Conservation (phyloP, 225 moss, liverwort and hornwort species). For the Pseudoscleropodium purum region DNA sequence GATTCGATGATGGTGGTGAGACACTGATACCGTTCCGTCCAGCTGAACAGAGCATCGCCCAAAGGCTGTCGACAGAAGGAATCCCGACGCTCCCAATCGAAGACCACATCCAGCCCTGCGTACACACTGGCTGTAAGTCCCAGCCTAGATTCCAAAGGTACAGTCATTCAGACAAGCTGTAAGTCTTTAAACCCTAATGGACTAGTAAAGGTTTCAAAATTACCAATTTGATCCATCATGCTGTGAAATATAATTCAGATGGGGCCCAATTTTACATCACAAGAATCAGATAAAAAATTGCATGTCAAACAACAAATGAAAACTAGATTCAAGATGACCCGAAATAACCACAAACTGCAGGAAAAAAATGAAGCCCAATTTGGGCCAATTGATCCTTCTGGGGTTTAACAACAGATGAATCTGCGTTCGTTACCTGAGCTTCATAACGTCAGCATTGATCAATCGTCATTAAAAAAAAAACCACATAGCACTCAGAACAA, state of each 20-base stretch:
- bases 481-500: not conserved
- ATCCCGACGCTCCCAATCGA: conserved; percentile 71
- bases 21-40: conserved; percentile 89
- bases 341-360: not conserved
- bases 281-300: not conserved
- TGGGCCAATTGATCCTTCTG: not conserved
- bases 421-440: not conserved
- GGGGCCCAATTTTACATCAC: not conserved
- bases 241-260: not conserved
- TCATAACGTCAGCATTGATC: not conserved
- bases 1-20: conserved; percentile 28
- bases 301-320: not conserved
- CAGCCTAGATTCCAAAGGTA: not conserved
- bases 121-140: not conserved
- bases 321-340: not conserved
- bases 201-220: no score
- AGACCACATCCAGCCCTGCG: conserved; percentile 83
- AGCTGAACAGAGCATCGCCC: conserved; percentile 73
- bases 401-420: not conserved
- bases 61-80: conserved; percentile 64
- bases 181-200: not conserved
- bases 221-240: not conserved
- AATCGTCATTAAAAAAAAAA: not conserved
- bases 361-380: not conserved
- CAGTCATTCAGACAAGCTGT: not conserved